Base-by-base conservation (phyloP, 2,329 filamentous ascomycete genomes). In the Colletotrichum melonis region DNA sequence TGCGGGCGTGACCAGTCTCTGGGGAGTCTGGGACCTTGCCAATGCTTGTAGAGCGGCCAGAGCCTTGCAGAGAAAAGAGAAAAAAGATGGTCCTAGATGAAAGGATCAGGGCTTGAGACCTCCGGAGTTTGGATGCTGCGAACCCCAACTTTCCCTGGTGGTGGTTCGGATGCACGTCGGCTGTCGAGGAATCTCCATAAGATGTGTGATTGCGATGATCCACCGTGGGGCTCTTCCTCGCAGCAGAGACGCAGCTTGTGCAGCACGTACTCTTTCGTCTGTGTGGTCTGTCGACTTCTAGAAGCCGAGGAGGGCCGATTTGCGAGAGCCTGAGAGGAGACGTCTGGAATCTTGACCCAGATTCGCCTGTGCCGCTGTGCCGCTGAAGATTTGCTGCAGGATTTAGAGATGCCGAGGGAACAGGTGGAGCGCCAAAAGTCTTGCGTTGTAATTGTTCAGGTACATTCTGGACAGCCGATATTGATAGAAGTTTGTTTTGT, bases 51-150 rank as follows among this genome's bases (percentile, higher is more conserved):
- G 67, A 60, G 28, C 64, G 55, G 32, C 35, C 32, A 49, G 42
- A 26, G n/a, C 60, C 59, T 56, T 46, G 38, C 38, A 32, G 16
- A 42, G 38, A 12, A 63, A 12, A 5, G n/a, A 28, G 42, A 35
- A 59, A 64, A 52, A 11, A 55, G 35, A 65, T 38, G 49, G 35
- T 22, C 54, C 24, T 7, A 56, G 35, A 66, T 46, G 66, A 65
- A 65, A 49, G 67, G 67, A 73, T 70, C 67, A 70, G 67, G 60
- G 70, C 60, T 73, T 55, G 64, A 68, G 69, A 68, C 57, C 57
- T 63, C 69, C 63, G 24, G 42, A 11, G 16, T 49, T 49, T 55
- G n/a, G 30, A 35, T 32, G 16, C 56, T 59, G 42, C 32, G 16
- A 22, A 58, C 54, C 54, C 59, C 54, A 55, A 64, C 69, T 69